phyloP scores from a whole-genome alignment of 2,329 filamentous ascomycete genomes.

The Zasmidium citrigriseum region DNA sequence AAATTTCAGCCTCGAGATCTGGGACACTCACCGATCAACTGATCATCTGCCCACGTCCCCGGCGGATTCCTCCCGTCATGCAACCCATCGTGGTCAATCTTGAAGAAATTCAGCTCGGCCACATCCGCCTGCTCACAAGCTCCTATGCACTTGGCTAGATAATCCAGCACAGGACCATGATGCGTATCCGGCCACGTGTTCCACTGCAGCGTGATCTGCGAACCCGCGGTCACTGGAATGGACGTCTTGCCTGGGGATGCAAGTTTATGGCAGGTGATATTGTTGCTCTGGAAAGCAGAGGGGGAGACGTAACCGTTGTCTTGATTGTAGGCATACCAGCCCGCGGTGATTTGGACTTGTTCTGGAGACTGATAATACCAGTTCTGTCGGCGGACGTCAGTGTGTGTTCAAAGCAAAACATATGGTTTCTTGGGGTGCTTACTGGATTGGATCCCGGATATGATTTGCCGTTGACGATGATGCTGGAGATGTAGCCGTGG shows the following conservation, averaged over 20 bases:
- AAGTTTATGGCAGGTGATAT: conserved; percentile 49
- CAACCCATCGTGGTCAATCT: conserved; percentile 60
- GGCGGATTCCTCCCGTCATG: conserved; percentile 39
- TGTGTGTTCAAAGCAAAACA: no score
- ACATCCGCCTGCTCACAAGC: conserved; percentile 58
- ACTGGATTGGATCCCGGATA: not conserved
- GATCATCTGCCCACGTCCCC: conserved; percentile 57
- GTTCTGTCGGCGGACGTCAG: not conserved
- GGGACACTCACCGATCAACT: conserved; percentile 40
- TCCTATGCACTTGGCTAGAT: conserved; percentile 59
- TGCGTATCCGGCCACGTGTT: conserved; percentile 60
- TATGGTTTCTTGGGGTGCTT: not conserved
- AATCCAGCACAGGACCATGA: conserved; percentile 63
- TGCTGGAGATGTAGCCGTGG: not conserved
- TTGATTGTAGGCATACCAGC: conserved; percentile 8
- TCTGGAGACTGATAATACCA: not conserved
- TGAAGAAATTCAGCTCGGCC: conserved; percentile 59
- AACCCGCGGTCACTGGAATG: conserved; percentile 58
- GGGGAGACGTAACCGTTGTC: conserved; percentile 40
- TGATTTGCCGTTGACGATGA: not conserved
- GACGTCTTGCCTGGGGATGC: conserved; percentile 52
- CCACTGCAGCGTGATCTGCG: conserved; percentile 55
- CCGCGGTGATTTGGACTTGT: not conserved
- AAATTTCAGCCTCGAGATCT: not conserved
- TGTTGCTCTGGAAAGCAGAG: conserved; percentile 15